phyloP scores from a whole-genome alignment of 2,329 filamentous ascomycete genomes.

The Colletotrichum liaoningense region DNA sequence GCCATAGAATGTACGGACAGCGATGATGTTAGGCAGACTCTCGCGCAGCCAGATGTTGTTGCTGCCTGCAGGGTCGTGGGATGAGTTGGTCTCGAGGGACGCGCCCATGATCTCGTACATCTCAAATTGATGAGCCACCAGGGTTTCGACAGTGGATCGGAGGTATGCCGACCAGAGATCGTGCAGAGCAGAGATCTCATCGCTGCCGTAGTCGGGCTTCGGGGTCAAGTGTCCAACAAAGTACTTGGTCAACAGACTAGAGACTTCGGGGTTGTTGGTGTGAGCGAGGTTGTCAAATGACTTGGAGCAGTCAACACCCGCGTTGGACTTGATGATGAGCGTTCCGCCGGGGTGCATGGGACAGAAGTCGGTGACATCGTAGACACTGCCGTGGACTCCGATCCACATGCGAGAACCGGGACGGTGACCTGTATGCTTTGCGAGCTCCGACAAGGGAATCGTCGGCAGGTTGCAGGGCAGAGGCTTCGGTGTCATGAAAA shows the following conservation, averaged over 20 bases:
- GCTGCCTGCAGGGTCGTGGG: conserved; percentile 22
- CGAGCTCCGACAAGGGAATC: conserved; percentile 61
- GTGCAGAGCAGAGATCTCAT: conserved; percentile 58
- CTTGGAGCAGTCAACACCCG: conserved; percentile 63
- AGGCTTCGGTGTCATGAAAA: conserved; percentile 67
- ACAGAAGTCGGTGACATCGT: conserved; percentile 64
- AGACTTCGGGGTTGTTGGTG: conserved; percentile 65
- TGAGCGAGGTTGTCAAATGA: conserved; percentile 66
- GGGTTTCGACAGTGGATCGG: conserved; percentile 59
- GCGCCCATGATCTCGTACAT: conserved; percentile 62
- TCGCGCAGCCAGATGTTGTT: conserved; percentile 58
- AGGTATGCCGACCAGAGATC: conserved; percentile 64
- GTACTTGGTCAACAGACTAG: conserved; percentile 64
- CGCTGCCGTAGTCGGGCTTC: conserved; percentile 58
- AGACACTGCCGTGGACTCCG: conserved; percentile 63
- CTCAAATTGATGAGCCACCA: conserved; percentile 65
- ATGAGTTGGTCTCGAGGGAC: conserved; percentile 34
- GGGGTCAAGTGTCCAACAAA: conserved; percentile 63
- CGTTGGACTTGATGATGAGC: conserved; percentile 65
- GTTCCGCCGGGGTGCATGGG: conserved; percentile 66
- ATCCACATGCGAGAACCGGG: conserved; percentile 61
- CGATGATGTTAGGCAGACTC: conserved; percentile 59
- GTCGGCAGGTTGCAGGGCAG: conserved; percentile 62
- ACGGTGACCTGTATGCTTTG: conserved; percentile 62
- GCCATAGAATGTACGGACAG: conserved; percentile 62